A percentile compares a stretch with the other conserved stretches of the same genome.
phyloP scores from a whole-genome alignment of 1,284 basidiomycete genomes.

The Grifola frondosa region DNA sequence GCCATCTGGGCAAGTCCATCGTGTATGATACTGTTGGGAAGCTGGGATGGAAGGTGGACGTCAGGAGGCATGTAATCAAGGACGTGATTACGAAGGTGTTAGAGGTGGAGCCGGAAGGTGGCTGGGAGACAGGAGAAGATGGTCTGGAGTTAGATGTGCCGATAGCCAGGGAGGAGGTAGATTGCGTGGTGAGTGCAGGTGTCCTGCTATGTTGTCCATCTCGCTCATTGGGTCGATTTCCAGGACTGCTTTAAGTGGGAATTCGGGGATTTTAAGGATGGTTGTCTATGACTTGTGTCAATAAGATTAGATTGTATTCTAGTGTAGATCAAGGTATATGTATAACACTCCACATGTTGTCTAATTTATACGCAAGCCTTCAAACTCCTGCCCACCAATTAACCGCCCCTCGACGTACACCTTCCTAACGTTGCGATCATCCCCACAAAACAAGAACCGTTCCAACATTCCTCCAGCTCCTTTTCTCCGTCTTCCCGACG shows the following conservation, averaged over 20 bases:
- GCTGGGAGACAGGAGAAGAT: conserved; percentile 45
- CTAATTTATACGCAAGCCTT: not conserved
- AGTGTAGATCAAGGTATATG: too few species aligned
- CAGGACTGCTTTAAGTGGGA: conserved; percentile 74
- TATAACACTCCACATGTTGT: not conserved
- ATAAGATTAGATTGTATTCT: too few species aligned
- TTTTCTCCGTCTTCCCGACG: conserved; percentile 21
- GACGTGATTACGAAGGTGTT: conserved; percentile 76
- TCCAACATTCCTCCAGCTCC: conserved; percentile 56
- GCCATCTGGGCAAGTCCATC: conserved; percentile 70
- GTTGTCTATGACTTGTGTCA: conserved; percentile 5
- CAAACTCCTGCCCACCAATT: conserved; percentile 65
- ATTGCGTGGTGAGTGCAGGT: conserved; percentile 45
- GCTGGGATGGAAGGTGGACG: conserved; percentile 78
- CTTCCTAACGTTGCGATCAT: conserved; percentile 82
- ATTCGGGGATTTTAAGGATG: conserved; percentile 49
- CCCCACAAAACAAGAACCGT: conserved; percentile 80
- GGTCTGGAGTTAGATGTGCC: conserved; percentile 36
- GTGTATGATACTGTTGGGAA: conserved; percentile 87
- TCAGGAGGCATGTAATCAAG: conserved; percentile 79
- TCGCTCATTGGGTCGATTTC: not conserved
- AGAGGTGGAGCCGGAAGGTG: conserved; percentile 54
- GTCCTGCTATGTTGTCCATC: not conserved
- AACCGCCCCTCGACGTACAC: conserved; percentile 85
- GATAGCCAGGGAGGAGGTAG: conserved; percentile 32